Evolutionary conservation across 129 eudicot species (phyloP).

Genomic region (Saposhnikovia divaricata): DNA sequence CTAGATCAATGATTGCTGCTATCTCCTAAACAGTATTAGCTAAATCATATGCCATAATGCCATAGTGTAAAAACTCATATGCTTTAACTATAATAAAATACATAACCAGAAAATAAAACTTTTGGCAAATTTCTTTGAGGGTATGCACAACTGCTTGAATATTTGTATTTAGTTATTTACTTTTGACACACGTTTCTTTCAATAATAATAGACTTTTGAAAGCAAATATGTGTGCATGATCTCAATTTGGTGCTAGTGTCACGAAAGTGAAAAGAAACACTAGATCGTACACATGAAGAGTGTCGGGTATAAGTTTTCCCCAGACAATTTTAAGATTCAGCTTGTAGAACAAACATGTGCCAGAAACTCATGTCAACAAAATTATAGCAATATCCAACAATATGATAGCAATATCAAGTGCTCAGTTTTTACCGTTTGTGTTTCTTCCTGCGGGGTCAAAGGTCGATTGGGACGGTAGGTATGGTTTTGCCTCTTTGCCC

Average conservation of each 20-base stretch:
- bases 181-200: not conserved
- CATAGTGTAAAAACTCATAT: not conserved
- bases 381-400: not conserved
- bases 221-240: not conserved
- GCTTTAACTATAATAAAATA: not conserved
- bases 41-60: not conserved
- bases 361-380: not conserved
- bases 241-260: not conserved
- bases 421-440: constrained; percentile 50
- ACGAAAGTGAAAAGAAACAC: not conserved
- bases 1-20: not conserved
- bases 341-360: not conserved
- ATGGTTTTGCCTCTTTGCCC: constrained; percentile 97
- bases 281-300: not conserved
- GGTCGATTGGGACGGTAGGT: constrained; percentile 97
- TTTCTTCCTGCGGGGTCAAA: constrained; percentile 72
- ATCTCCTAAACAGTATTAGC: not conserved
- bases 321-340: not conserved
- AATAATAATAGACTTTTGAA: not conserved
- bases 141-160: not conserved
- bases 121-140: not conserved
- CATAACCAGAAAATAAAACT: not conserved
- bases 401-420: not conserved
- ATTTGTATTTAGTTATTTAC: not conserved
- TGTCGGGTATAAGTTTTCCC: not conserved